Evolutionary conservation across 106 monocot genomes (phyloP).

Genomic region (Posidonia australis): DNA sequence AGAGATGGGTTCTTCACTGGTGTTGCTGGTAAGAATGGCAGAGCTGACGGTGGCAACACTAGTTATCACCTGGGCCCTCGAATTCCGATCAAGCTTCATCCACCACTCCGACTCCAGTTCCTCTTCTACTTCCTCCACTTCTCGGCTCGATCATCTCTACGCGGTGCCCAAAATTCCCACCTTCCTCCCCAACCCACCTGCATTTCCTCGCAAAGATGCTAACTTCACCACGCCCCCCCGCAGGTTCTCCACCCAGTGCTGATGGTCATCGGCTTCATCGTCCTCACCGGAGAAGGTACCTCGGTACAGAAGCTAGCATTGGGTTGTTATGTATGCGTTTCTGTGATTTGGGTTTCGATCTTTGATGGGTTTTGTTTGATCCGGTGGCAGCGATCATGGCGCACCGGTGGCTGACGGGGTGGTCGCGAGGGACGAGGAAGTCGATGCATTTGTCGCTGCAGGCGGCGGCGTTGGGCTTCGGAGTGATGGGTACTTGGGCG

Average conservation of each 20-base stretch:
- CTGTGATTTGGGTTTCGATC: not conserved
- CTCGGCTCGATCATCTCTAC: slow-evolving; percentile 44
- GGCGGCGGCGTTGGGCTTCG: slow-evolving; percentile 44
- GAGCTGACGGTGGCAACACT: slow-evolving; percentile 34
- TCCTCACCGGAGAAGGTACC: slow-evolving; percentile 72
- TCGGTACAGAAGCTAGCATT: not conserved
- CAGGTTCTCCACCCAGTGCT: slow-evolving; percentile 67
- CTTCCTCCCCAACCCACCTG: not conserved
- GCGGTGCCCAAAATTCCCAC: slow-evolving; percentile 20
- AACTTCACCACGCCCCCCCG: not conserved
- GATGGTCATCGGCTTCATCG: slow-evolving; percentile 80
- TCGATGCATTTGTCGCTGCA: slow-evolving; percentile 42
- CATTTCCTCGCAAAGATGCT: not conserved
- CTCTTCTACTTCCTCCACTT: slow-evolving; percentile 13
- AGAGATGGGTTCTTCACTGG: not conserved
- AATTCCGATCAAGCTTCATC: slow-evolving; percentile 48
- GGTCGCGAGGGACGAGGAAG: slow-evolving; percentile 37
- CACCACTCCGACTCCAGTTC: slow-evolving; percentile 16
- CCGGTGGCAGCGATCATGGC: slow-evolving; percentile 40
- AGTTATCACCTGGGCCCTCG: slow-evolving; percentile 43
- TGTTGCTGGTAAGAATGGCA: slow-evolving; percentile 25
- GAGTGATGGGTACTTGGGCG: slow-evolving; percentile 52
- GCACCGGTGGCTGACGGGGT: slow-evolving; percentile 31
- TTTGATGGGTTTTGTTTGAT: no score
- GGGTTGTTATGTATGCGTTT: not conserved